Conservation (phyloP, 1,139 yeast species). For the Yamadazyma friedrichii region DNA sequence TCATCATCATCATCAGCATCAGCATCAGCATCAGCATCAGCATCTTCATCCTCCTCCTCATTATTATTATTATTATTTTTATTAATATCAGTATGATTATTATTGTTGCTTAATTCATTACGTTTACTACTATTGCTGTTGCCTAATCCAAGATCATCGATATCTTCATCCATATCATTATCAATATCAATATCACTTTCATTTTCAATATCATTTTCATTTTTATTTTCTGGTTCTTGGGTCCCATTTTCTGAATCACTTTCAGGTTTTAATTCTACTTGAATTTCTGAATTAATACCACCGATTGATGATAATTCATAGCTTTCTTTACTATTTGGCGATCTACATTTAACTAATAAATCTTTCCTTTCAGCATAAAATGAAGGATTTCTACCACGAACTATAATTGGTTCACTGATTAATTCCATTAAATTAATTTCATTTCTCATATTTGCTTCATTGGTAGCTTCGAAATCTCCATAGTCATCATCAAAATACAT, state of each 20-base stretch:
- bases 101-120: not conserved
- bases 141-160: not conserved
- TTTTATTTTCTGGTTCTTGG: slow-evolving; percentile 1
- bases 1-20: slow-evolving; percentile 3
- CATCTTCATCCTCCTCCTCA: not conserved
- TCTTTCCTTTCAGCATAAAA: slow-evolving; percentile 60
- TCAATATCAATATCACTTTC: not conserved
- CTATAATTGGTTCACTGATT: slow-evolving; percentile 54
- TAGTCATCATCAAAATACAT: slow-evolving; percentile 43
- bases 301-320: slow-evolving; percentile 17
- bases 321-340: slow-evolving; percentile 21
- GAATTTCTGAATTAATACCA: slow-evolving; percentile 9
- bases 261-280: slow-evolving; percentile 9
- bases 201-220: not conserved
- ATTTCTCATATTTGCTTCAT: slow-evolving; percentile 25
- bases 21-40: not conserved
- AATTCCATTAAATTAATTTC: slow-evolving; percentile 36
- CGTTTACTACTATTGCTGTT: not conserved
- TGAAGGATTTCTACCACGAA: slow-evolving; percentile 65
- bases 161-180: slow-evolving; percentile 3
- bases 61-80: not conserved
- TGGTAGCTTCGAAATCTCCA: slow-evolving; percentile 24
- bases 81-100: not conserved
- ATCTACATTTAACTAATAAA: slow-evolving; percentile 35
- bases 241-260: too few species aligned